phyloP scores from a whole-genome alignment of 73 alveolate species.

The Symbiodinium pilosum region DNA sequence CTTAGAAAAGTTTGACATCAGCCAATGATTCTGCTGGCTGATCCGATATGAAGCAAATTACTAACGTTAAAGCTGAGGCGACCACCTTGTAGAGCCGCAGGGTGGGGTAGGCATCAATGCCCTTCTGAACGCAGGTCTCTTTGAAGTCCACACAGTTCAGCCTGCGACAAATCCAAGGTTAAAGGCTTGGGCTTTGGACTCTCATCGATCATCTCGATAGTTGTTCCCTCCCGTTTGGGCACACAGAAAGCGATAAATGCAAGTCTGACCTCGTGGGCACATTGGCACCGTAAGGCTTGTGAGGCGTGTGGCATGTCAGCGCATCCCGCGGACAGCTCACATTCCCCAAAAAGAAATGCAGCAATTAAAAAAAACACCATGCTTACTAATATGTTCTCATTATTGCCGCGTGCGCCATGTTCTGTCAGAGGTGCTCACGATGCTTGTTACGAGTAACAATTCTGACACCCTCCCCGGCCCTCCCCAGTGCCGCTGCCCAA shows the following conservation, averaged over 20 bases:
- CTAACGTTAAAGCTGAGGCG: not conserved
- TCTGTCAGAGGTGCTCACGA: not conserved
- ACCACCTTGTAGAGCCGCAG: constrained; percentile 65
- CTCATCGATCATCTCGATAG: too few species aligned
- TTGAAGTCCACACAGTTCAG: constrained; percentile 87
- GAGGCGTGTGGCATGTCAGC: too few species aligned
- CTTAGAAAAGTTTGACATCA: not conserved
- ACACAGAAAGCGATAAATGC: too few species aligned
- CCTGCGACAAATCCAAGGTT: not conserved
- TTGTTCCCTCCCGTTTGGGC: too few species aligned
- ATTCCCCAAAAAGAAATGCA: too few species aligned
- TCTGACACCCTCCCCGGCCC: too few species aligned
- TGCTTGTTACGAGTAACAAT: too few species aligned
- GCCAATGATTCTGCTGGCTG: not conserved
- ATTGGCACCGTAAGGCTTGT: too few species aligned
- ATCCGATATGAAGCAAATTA: not conserved
- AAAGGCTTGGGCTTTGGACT: not conserved
- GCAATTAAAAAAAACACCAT: too few species aligned
- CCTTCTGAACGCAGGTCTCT: constrained; percentile 26
- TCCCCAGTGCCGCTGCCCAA: not conserved
- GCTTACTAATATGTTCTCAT: too few species aligned
- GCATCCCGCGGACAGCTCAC: too few species aligned
- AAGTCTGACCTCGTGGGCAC: too few species aligned
- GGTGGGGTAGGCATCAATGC: constrained; percentile 85
- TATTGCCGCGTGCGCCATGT: not conserved